A percentile compares a stretch with the other conserved stretches of the same genome.
phyloP scores from a whole-genome alignment of 257 asterid genomes.

The Scutellaria minor region DNA sequence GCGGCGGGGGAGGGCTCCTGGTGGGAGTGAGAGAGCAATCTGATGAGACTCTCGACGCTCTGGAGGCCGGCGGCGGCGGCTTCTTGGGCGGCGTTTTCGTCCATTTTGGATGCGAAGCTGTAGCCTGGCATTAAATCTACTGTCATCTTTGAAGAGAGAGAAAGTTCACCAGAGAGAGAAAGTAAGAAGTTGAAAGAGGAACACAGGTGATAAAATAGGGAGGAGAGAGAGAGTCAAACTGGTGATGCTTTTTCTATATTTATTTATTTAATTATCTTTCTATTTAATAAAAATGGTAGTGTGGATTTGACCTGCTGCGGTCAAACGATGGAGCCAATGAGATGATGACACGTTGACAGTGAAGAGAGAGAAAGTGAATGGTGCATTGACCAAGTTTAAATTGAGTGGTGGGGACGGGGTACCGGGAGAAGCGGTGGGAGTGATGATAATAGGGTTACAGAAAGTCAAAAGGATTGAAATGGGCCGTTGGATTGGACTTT shows the following conservation, averaged over 20 bases:
- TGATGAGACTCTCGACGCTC: slow-evolving; percentile 83
- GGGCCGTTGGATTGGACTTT: slow-evolving; percentile 65
- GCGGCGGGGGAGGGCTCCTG: slow-evolving; percentile 28
- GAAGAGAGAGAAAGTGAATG: slow-evolving; percentile 26
- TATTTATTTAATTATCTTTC: background rate
- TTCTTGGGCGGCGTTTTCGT: slow-evolving; percentile 74
- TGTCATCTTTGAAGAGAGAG: slow-evolving; percentile 51
- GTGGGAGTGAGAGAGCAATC: slow-evolving; percentile 66
- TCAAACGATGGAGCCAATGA: slow-evolving; percentile 47
- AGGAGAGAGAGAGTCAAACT: slow-evolving; percentile 55
- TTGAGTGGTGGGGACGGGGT: slow-evolving; percentile 39
- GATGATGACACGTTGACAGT: slow-evolving; percentile 34
- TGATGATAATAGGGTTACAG: slow-evolving; percentile 1
- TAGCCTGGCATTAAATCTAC: slow-evolving; percentile 71
- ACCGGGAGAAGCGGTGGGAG: slow-evolving; percentile 40
- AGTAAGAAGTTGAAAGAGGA: slow-evolving; percentile 20
- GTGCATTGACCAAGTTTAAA: slow-evolving; percentile 47
- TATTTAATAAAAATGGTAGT: slow-evolving; percentile 6
- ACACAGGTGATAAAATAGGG: slow-evolving; percentile 33
- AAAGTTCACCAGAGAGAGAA: slow-evolving; percentile 25
- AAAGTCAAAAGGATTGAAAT: slow-evolving; percentile 71
- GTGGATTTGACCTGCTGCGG: slow-evolving; percentile 49
- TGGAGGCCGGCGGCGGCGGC: slow-evolving; percentile 93
- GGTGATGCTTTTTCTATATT: slow-evolving; percentile 31
- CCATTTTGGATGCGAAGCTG: slow-evolving; percentile 55